A percentile compares a stretch with the other conserved stretches of the same genome.
Conservation (phyloP, 2,329 filamentous ascomycete species). For the Fusarium pilosicola region DNA sequence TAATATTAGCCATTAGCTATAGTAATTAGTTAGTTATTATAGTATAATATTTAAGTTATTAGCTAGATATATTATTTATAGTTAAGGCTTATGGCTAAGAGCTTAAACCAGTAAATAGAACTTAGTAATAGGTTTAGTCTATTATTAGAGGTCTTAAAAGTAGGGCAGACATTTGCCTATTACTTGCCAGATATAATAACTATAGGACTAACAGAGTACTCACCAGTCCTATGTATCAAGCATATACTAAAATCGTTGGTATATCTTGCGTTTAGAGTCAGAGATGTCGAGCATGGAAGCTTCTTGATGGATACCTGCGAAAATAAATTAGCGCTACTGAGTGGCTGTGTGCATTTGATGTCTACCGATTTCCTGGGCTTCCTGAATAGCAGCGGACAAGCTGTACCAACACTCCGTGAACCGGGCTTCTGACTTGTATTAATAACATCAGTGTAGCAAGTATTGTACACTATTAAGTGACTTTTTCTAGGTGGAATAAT, state of each 20-base stretch:
- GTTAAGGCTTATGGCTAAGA: too few relatives aligned
- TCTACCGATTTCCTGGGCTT: neutral
- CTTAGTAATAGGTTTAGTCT: too few relatives aligned
- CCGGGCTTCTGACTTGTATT: neutral
- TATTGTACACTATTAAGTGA: neutral
- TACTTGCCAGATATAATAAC: accelerated
- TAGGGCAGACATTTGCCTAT: neutral
- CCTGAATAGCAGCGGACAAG: neutral
- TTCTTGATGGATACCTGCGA: neutral
- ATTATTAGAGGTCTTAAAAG: neutral
- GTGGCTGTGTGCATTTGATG: accelerated
- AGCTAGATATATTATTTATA: too few relatives aligned
- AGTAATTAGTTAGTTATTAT: too few relatives aligned
- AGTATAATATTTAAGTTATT: too few relatives aligned
- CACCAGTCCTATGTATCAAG: neutral
- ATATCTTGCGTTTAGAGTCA: neutral
- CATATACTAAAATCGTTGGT: neutral
- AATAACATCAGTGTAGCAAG: neutral
- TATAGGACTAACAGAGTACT: neutral
- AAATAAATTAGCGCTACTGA: neutral
- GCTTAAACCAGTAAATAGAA: too few relatives aligned
- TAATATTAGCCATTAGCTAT: too few relatives aligned
- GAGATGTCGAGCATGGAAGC: neutral
- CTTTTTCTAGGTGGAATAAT: neutral
- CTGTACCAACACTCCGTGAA: neutral